Percentiles rank a stretch among this genome's conserved stretches.
phyloP scores from a whole-genome alignment of 2,329 filamentous ascomycete genomes.

The Stagonosporopsis cucurbitacearum region DNA sequence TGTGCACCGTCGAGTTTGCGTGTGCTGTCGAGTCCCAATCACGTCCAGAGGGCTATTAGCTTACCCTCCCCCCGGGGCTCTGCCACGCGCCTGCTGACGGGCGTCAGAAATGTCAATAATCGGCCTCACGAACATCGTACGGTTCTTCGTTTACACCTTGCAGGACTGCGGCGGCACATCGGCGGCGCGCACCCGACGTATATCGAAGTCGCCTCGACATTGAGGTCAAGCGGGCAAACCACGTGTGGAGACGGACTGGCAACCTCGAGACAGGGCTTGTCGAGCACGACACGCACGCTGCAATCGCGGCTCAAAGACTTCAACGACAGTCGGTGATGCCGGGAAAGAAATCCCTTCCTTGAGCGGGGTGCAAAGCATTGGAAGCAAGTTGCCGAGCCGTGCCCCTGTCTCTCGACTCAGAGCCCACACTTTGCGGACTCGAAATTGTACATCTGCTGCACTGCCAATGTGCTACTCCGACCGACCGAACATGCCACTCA shows the following conservation, averaged over 20 bases:
- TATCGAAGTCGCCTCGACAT: background rate
- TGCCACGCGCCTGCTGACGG: slow-evolving; percentile 11
- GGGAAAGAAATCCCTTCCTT: slow-evolving; percentile 5
- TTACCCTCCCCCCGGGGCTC: slow-evolving; percentile 11
- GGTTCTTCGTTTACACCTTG: slow-evolving; percentile 10
- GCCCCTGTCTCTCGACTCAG: background rate
- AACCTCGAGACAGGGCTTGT: background rate
- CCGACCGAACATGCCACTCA: slow-evolving; percentile 6
- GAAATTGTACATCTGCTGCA: slow-evolving; percentile 12
- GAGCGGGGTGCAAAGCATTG: slow-evolving; percentile 4
- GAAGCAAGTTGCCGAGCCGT: slow-evolving; percentile 10
- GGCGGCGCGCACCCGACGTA: slow-evolving; percentile 5
- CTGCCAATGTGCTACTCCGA: slow-evolving; percentile 11
- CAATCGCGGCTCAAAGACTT: background rate
- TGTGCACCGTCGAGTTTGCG: background rate
- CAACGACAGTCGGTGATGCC: background rate
- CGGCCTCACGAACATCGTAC: slow-evolving; percentile 16
- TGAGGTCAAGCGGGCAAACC: background rate
- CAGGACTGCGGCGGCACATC: slow-evolving; percentile 8
- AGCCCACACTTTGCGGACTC: slow-evolving; percentile 2
- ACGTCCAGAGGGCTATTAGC: background rate
- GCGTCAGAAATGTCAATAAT: slow-evolving; percentile 17
- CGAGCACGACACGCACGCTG: slow-evolving; percentile 1
- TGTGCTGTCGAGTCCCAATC: slow-evolving; percentile 7
- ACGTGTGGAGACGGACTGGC: background rate